Conservation (phyloP, 306 rosid species). For the Cucumis sativus region Cucumber_9930_V3 NC_026655.2:18805001-18805500, state of each 20-base stretch:
- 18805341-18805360: slow-evolving; percentile 21
- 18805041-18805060: slow-evolving; percentile 3
- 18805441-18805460: slow-evolving; percentile 3
- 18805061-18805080: neutral
- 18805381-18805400: slow-evolving; percentile 80
- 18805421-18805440: slow-evolving; percentile 60
- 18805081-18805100: slow-evolving; percentile 63
- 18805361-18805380: slow-evolving; percentile 69
- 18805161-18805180: slow-evolving; percentile 71
- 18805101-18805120: slow-evolving; percentile 98
- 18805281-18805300: neutral
- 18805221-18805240: slow-evolving; percentile 66
- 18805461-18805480: neutral
- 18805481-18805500: neutral
- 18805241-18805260: slow-evolving; percentile 11
- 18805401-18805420: slow-evolving; percentile 81
- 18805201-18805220: slow-evolving; percentile 73
- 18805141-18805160: slow-evolving; percentile 64
- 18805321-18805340: neutral
- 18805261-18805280: neutral
- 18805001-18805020: neutral
- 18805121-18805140: slow-evolving; percentile 97
- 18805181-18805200: slow-evolving; percentile 47
- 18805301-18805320: neutral
- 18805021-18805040: slow-evolving; percentile 54